phyloP scores from a whole-genome alignment of 192 early-diverging fungal species.

The Entrophospora sp. region DNA sequence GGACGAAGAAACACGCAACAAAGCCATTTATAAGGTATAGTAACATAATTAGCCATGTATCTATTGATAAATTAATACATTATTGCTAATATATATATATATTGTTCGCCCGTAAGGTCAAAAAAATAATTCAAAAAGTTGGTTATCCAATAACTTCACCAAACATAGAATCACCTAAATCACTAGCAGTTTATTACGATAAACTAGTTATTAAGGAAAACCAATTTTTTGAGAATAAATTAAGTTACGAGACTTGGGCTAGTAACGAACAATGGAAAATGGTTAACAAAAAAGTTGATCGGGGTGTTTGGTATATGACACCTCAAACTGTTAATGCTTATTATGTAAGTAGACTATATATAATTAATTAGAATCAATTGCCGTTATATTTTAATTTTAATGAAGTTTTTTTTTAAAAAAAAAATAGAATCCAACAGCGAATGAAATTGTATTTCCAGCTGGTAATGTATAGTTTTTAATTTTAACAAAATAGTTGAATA shows the following conservation, averaged over 20 bases:
- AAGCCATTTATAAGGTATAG: slow-evolving; percentile 53
- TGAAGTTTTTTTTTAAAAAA: neutral
- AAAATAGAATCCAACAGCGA: slow-evolving; percentile 29
- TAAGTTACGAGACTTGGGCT: slow-evolving; percentile 37
- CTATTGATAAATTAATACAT: too few species aligned
- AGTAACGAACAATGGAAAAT: slow-evolving; percentile 12
- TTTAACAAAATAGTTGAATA: too few species aligned
- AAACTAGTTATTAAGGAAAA: slow-evolving; percentile 35
- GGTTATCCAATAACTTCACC: slow-evolving; percentile 54
- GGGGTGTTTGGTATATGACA: slow-evolving; percentile 44
- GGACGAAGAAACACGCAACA: slow-evolving; percentile 39
- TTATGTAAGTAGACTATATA: slow-evolving; percentile 21
- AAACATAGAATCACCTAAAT: slow-evolving; percentile 37
- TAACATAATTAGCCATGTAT: too few species aligned
- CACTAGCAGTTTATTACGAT: slow-evolving; percentile 43
- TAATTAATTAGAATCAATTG: neutral
- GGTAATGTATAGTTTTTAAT: slow-evolving; percentile 15
- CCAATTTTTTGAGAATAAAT: slow-evolving; percentile 56
- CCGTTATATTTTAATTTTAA: neutral
- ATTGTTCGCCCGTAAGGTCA: too few species aligned
- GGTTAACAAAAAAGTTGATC: slow-evolving; percentile 36
- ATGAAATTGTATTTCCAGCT: slow-evolving; percentile 49
- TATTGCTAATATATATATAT: too few species aligned
- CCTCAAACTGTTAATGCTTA: slow-evolving; percentile 52
- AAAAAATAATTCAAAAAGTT: slow-evolving; percentile 48